Evolutionary conservation across 495 filamentous ascomycete genomes (phyloP).

Genomic region (Venustampulla echinocandica): DNA sequence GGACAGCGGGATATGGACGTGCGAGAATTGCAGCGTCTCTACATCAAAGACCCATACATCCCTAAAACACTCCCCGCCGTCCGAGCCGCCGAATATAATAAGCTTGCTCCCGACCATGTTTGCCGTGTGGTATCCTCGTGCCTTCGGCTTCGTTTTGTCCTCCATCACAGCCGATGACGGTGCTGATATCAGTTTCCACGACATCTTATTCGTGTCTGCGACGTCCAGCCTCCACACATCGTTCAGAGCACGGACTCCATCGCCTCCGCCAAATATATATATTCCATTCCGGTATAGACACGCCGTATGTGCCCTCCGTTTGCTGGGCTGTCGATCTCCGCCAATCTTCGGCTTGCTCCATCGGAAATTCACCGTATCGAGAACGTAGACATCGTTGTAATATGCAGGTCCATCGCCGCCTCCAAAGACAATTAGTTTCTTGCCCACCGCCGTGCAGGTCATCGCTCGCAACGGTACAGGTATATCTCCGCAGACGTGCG

Average conservation of each 20-base stretch:
- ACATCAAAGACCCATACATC: constrained; percentile 64
- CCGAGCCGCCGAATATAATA: constrained; percentile 57
- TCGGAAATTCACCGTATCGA: constrained; percentile 54
- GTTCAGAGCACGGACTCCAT: constrained; percentile 55
- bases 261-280: constrained; percentile 58
- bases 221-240: constrained; percentile 62
- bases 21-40: constrained; percentile 44
- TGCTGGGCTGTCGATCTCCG: constrained; percentile 43
- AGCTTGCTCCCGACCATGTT: constrained; percentile 62
- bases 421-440: constrained; percentile 57
- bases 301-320: constrained; percentile 53
- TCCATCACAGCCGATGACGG: constrained; percentile 22
- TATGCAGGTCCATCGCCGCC: constrained; percentile 59
- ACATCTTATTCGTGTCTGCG: constrained; percentile 50
- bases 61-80: constrained; percentile 57
- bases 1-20: constrained; percentile 41
- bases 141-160: constrained; percentile 39
- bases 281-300: constrained; percentile 59
- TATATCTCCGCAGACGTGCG: constrained; percentile 49
- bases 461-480: constrained; percentile 55
- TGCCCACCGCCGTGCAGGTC: constrained; percentile 57
- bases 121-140: constrained; percentile 57
- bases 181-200: constrained; percentile 51
- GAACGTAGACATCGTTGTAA: constrained; percentile 61
- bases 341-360: constrained; percentile 49